Conservation (phyloP, 257 asterid species). For the Solanum sejunctum region DNA sequence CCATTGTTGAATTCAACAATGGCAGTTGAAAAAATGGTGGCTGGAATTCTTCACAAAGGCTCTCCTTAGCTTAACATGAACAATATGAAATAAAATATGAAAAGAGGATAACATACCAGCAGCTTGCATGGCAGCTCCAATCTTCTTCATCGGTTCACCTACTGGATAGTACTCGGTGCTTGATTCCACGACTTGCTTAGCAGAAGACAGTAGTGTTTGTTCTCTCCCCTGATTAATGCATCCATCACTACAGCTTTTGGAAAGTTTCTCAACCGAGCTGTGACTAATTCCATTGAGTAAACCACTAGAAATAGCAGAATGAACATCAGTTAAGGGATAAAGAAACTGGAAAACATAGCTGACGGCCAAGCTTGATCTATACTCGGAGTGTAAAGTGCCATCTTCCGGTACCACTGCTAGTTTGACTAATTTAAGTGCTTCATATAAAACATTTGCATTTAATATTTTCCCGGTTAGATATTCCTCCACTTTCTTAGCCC, state of each 20-base stretch:
- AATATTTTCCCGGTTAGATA: conserved; percentile 27
- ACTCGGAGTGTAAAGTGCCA: conserved; percentile 44
- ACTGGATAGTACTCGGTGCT: conserved; percentile 51
- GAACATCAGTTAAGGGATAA: conserved; percentile 9
- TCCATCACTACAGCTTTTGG: background rate
- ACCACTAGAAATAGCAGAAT: conserved; percentile 1
- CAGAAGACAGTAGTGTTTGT: conserved; percentile 29
- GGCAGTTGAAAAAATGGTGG: too few relatives aligned
- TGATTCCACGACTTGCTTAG: conserved; percentile 41
- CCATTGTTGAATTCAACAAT: too few relatives aligned
- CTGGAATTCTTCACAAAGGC: too few relatives aligned
- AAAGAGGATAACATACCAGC: conserved; percentile 27
- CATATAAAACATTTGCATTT: conserved; percentile 13
- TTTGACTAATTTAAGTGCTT: conserved; percentile 40
- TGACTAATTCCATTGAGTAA: conserved; percentile 4
- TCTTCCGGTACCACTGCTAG: conserved; percentile 38
- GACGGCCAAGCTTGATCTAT: conserved; percentile 47
- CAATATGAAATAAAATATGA: background rate
- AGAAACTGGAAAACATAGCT: conserved; percentile 50
- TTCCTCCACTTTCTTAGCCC: conserved; percentile 46
- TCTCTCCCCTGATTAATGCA: conserved; percentile 1
- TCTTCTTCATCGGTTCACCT: conserved; percentile 50
- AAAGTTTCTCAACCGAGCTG: conserved; percentile 2
- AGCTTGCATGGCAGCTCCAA: conserved; percentile 57
- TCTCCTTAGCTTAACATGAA: too few relatives aligned